Conservation (phyloP, 75 land plant genomes). For the Picea glauca region DNA sequence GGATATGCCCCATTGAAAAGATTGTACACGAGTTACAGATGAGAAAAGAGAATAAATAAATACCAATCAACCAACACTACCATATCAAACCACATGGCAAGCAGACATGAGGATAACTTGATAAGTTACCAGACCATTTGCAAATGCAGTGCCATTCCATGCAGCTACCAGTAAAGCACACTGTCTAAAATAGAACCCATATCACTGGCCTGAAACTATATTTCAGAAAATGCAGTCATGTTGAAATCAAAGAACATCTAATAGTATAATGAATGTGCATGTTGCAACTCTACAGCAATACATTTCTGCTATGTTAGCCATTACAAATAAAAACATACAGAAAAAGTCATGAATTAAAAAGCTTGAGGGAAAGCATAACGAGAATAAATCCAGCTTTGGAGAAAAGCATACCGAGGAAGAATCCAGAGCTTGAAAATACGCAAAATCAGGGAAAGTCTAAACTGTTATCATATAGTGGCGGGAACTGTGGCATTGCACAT, state of each 20-base stretch:
- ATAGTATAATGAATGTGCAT: neutral
- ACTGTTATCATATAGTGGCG: too few relatives aligned
- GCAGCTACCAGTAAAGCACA: neutral
- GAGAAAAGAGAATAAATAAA: neutral
- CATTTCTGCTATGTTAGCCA: neutral
- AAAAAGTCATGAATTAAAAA: neutral
- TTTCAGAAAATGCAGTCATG: neutral
- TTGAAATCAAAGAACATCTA: neutral
- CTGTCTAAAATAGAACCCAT: neutral
- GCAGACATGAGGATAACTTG: neutral
- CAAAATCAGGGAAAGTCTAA: too few relatives aligned
- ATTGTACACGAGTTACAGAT: neutral
- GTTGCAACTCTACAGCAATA: neutral
- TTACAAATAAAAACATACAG: neutral
- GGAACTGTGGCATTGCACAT: too few relatives aligned
- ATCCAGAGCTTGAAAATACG: neutral
- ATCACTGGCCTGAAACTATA: too few relatives aligned
- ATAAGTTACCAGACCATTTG: neutral
- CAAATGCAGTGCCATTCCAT: neutral
- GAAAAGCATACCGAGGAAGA: neutral
- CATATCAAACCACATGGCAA: neutral
- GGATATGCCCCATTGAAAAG: neutral
- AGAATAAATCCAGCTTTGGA: neutral
- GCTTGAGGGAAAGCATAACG: neutral
- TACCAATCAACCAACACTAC: neutral